Evolutionary conservation across 495 filamentous ascomycete genomes (phyloP).

Genomic region (Penicillium robsamsonii): DNA sequence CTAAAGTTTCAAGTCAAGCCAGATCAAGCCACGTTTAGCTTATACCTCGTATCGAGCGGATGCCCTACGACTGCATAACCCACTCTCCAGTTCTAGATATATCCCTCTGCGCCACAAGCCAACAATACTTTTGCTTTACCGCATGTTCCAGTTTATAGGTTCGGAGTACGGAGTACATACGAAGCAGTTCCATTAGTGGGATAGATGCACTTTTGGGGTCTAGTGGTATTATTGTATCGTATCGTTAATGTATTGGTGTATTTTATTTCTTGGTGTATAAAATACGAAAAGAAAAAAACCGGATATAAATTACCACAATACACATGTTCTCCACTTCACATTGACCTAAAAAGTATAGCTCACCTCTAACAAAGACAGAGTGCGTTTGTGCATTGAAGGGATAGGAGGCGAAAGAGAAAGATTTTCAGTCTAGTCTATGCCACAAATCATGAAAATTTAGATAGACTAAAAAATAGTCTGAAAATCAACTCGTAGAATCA

Average conservation of each 20-base stretch:
- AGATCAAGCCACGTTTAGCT: not conserved
- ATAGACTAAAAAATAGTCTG: not conserved
- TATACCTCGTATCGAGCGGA: conserved; percentile 6
- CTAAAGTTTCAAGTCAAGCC: not conserved
- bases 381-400: not conserved
- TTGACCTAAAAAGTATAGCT: conserved; percentile 2
- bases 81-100: not conserved
- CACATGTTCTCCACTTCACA: conserved; percentile 2
- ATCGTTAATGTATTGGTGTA: not conserved
- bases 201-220: not conserved
- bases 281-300: not conserved
- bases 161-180: too few species aligned
- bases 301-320: conserved; percentile 18
- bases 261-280: conserved; percentile 2
- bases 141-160: conserved; percentile 4
- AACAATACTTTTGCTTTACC: not conserved
- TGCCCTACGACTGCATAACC: not conserved
- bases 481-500: conserved; percentile 1
- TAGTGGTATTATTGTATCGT: not conserved
- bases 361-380: not conserved
- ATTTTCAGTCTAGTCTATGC: not conserved
- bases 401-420: not conserved
- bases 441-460: not conserved
- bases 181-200: not conserved
- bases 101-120: not conserved